phyloP scores from a whole-genome alignment of 1,284 basidiomycete genomes.

The Tausonia pullulans region DNA sequence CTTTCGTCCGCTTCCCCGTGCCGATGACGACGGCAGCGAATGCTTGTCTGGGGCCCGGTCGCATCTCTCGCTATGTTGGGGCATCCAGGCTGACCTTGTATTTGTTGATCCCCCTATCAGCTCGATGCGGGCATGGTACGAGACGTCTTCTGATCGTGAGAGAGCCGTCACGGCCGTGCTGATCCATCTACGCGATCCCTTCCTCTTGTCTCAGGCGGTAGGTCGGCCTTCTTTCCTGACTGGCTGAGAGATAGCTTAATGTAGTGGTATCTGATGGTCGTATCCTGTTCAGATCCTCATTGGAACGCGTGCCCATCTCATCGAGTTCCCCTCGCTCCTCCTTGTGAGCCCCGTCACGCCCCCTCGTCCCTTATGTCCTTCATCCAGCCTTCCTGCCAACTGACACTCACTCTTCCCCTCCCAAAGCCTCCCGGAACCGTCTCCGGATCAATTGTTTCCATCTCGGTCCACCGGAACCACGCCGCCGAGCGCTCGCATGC shows the following conservation, averaged over 20 bases:
- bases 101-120: conserved; percentile 5
- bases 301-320: conserved; percentile 81
- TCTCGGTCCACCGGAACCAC: conserved; percentile 75
- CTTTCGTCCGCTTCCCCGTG: background rate
- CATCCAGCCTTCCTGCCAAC: conserved; percentile 35
- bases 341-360: conserved; percentile 30
- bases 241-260: background rate
- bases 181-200: conserved; percentile 12
- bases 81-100: background rate
- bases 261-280: background rate
- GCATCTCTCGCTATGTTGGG: background rate
- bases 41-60: background rate
- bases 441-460: conserved; percentile 91
- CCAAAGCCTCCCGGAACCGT: conserved; percentile 54
- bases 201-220: conserved; percentile 67
- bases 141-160: background rate
- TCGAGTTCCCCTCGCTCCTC: conserved; percentile 88
- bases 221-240: conserved; percentile 23
- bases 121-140: conserved; percentile 35
- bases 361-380: too few relatives aligned
- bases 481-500: conserved; percentile 69
- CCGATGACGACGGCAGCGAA: background rate
- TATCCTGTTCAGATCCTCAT: conserved; percentile 60
- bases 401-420: conserved; percentile 20
- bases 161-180: background rate